phyloP scores from a whole-genome alignment of 495 filamentous ascomycete species.

The Neurospora intermedia region DNA sequence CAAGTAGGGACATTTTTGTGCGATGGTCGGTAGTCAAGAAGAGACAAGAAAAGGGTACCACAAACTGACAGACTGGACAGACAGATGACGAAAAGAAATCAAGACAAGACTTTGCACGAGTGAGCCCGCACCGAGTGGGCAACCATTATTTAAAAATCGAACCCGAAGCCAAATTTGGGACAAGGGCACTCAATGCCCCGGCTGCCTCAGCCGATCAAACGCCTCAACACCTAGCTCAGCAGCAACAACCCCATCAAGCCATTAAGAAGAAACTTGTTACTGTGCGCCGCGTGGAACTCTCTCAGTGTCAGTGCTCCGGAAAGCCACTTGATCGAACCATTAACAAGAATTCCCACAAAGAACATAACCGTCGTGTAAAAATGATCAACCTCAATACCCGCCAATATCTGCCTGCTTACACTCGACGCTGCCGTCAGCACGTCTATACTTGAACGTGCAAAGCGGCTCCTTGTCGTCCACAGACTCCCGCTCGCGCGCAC shows the following conservation, averaged over 20 bases:
- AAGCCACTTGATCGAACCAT: not conserved
- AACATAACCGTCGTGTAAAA: not conserved
- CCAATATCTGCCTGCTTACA: not conserved
- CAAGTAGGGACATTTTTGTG: not conserved
- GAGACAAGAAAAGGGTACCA: not conserved
- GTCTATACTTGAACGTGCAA: slow-evolving; percentile 6
- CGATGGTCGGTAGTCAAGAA: not conserved
- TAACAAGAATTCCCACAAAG: not conserved
- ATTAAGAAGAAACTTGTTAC: not conserved
- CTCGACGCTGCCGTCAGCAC: slow-evolving; percentile 12
- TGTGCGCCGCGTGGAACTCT: not conserved
- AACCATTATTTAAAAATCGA: not conserved
- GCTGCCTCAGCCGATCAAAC: not conserved
- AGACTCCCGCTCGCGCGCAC: slow-evolving; percentile 14
- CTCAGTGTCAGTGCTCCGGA: not conserved
- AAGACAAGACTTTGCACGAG: not conserved
- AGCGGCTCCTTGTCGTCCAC: slow-evolving; percentile 7
- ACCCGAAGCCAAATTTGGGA: not conserved
- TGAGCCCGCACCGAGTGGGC: not conserved
- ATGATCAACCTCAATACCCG: not conserved
- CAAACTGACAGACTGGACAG: not conserved
- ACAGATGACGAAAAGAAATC: not conserved
- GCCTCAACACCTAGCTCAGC: not conserved
- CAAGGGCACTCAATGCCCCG: not conserved
- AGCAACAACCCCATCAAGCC: not conserved